phyloP scores from a whole-genome alignment of 2,329 filamentous ascomycete species.

The Cordyceps militaris region DNA sequence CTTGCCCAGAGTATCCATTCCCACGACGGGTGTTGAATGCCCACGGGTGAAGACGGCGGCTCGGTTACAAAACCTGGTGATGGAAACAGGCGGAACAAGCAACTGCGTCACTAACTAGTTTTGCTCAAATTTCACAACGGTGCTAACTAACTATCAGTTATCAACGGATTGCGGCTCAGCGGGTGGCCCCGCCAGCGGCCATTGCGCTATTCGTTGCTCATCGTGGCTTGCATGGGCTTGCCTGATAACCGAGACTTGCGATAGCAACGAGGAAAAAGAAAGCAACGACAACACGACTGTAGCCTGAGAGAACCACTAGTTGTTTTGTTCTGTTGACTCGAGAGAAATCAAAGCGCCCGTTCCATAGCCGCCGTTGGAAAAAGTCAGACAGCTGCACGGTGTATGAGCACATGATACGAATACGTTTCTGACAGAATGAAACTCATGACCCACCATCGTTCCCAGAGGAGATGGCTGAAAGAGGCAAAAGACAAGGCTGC shows the following conservation, averaged over 20 bases:
- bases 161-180: background rate
- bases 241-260: background rate
- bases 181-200: background rate
- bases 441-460: slow-evolving; percentile 1
- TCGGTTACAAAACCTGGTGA: no score
- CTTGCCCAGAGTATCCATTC: no score
- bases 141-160: background rate
- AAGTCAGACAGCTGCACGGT: background rate
- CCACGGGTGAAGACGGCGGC: no score
- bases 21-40: no score
- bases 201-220: background rate
- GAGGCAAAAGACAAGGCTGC: background rate
- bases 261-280: background rate
- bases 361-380: background rate
- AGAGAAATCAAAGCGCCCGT: background rate
- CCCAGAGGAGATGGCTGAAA: background rate
- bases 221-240: slow-evolving; percentile 3
- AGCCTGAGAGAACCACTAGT: background rate
- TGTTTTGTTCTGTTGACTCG: background rate
- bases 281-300: no score
- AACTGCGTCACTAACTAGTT: background rate
- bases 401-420: background rate
- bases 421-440: background rate
- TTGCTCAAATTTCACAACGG: no score
- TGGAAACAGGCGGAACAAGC: no score